Percentiles rank a stretch among this genome's conserved stretches.
These are phyloP conservation scores for Pogostemon cablin DNA, from an alignment of 257 asterid genomes.

Conservation along the genomic window DNA sequence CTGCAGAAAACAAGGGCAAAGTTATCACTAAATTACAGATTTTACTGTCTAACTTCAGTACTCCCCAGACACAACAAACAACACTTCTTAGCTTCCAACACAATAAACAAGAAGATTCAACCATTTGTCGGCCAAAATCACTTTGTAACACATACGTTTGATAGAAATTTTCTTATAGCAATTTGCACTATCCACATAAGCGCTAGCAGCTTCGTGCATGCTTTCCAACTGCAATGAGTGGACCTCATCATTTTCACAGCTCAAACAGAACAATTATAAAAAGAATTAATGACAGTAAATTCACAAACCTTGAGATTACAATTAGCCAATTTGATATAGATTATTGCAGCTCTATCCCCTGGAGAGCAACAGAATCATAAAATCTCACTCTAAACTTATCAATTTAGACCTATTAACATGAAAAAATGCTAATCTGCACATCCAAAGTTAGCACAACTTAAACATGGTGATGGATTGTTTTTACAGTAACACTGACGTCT, in stretches of 20 bases:
- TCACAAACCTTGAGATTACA: slow-evolving; percentile 45
- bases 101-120: neutral
- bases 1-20: slow-evolving; percentile 34
- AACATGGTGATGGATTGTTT: neutral
- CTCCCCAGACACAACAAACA: neutral
- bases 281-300: neutral
- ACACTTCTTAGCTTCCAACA: neutral
- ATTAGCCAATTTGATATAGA: slow-evolving; percentile 47
- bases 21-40: neutral
- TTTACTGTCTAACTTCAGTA: slow-evolving; percentile 2
- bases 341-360: slow-evolving; percentile 55
- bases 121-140: neutral
- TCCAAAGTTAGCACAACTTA: neutral
- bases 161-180: slow-evolving; percentile 51
- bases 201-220: slow-evolving; percentile 56
- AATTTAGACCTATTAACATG: neutral
- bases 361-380: slow-evolving; percentile 23
- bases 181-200: slow-evolving; percentile 51
- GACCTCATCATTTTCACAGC: slow-evolving; percentile 25
- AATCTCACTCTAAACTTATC: neutral
- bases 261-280: neutral
- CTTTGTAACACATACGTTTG: slow-evolving; percentile 35
- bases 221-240: slow-evolving; percentile 42
- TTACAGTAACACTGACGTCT: neutral
- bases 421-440: neutral